phyloP scores from a whole-genome alignment of 1,284 basidiomycete genomes.

The Grifola frondosa region DNA sequence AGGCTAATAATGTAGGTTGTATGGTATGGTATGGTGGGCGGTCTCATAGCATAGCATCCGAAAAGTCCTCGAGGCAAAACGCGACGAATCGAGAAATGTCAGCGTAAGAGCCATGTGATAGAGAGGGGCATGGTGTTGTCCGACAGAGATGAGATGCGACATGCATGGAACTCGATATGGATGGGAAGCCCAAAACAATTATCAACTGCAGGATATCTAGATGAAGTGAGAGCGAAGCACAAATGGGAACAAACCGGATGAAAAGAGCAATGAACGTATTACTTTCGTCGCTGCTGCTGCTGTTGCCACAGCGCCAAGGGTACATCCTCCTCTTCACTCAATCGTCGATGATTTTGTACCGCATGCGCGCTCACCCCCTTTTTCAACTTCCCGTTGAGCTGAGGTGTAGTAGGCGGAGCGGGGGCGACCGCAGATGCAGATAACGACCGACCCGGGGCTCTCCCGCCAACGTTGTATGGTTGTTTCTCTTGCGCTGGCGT shows the following conservation, averaged over 20 bases:
- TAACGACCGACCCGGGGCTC: conserved; percentile 56
- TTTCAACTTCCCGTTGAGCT: conserved; percentile 54
- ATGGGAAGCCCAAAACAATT: too few relatives aligned
- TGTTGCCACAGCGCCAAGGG: conserved; percentile 76
- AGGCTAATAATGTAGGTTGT: too few relatives aligned
- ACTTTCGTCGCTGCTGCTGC: conserved; percentile 51
- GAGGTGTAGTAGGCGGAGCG: conserved; percentile 37
- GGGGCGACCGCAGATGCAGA: conserved; percentile 62
- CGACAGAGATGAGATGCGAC: too few relatives aligned
- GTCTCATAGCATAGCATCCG: too few relatives aligned
- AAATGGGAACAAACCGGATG: conserved; percentile 3
- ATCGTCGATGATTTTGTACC: conserved; percentile 39
- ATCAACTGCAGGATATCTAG: too few relatives aligned
- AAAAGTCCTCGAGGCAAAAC: too few relatives aligned
- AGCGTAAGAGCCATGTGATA: too few relatives aligned
- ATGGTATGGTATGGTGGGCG: too few relatives aligned
- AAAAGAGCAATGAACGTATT: conserved; percentile 1
- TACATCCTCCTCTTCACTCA: conserved; percentile 70
- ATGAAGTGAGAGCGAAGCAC: too few relatives aligned
- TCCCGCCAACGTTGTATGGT: conserved; percentile 29
- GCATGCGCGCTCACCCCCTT: conserved; percentile 70
- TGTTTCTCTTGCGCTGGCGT: conserved; percentile 34
- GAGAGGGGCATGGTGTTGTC: too few relatives aligned
- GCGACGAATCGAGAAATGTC: too few relatives aligned
- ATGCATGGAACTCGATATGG: too few relatives aligned